phyloP scores from a whole-genome alignment of 129 eudicot genomes.

The Escallonia herrerae region DNA sequence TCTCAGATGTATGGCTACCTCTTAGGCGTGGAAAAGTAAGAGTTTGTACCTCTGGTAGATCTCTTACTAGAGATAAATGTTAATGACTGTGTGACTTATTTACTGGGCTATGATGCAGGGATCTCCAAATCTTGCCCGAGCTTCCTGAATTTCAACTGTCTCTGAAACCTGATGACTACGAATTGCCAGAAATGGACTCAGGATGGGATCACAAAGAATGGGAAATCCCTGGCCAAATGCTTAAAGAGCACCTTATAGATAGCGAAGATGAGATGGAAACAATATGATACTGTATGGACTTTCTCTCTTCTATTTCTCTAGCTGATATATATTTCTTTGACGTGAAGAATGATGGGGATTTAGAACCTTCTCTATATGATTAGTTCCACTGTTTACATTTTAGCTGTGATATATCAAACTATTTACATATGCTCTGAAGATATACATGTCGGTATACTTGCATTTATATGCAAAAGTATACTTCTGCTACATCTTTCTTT shows the following conservation, averaged over 20 bases:
- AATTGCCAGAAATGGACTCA: constrained; percentile 49
- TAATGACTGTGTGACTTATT: neutral
- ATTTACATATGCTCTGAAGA: too few species aligned
- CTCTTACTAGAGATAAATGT: neutral
- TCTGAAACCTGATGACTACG: constrained; percentile 69
- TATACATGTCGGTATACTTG: too few species aligned
- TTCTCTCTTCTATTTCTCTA: neutral
- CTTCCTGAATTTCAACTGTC: constrained; percentile 90
- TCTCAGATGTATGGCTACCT: constrained; percentile 73
- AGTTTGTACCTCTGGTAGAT: neutral
- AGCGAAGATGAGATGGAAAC: constrained; percentile 31
- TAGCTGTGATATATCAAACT: too few species aligned
- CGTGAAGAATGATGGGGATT: too few species aligned
- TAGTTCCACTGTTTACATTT: too few species aligned
- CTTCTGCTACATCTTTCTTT: too few species aligned
- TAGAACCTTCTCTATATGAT: too few species aligned
- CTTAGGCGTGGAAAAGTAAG: constrained; percentile 78
- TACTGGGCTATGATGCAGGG: constrained; percentile 37
- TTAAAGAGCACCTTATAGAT: constrained; percentile 51
- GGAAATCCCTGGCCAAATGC: constrained; percentile 45
- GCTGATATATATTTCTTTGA: neutral
- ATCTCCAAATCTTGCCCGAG: constrained; percentile 58
- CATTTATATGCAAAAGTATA: too few species aligned
- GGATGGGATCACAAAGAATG: constrained; percentile 58
- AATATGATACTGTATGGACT: constrained; percentile 2